Evolutionary conservation across 2,329 filamentous ascomycete genomes (phyloP).

Genomic region (Alternaria sp.): DNA sequence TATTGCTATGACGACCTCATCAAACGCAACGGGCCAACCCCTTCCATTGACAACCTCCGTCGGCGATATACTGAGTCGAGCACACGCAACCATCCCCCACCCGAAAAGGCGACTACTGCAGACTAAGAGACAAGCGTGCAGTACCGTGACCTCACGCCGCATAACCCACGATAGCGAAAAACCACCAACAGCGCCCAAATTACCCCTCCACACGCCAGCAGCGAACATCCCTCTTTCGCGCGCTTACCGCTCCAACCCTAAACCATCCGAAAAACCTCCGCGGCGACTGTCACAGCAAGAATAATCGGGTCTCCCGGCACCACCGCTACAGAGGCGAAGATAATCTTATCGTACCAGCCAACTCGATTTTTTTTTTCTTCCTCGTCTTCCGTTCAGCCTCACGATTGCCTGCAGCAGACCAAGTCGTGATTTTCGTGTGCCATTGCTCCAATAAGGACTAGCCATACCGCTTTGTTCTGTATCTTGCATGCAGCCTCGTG

Average conservation of each 20-base stretch:
- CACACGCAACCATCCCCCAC: conserved; percentile 8
- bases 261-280: not conserved
- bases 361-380: not conserved
- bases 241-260: conserved; percentile 13
- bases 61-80: conserved; percentile 1
- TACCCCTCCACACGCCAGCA: conserved; percentile 9
- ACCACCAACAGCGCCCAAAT: not conserved
- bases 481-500: not conserved
- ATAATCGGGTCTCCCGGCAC: not conserved
- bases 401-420: not conserved
- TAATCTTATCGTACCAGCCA: not conserved
- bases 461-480: not conserved
- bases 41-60: not conserved
- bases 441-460: not conserved
- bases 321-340: not conserved
- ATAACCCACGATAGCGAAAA: conserved; percentile 8
- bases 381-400: not conserved
- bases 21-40: not conserved
- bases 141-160: conserved; percentile 16
- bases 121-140: conserved; percentile 8
- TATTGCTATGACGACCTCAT: not conserved
- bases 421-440: not conserved
- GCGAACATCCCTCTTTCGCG: conserved; percentile 7
- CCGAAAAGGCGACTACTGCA: conserved; percentile 12
- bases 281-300: not conserved